Percentiles rank a stretch among this genome's conserved stretches.
phyloP scores from a whole-genome alignment of 768 basidiomycete genomes.

The Strobilomyces dryophilus region DNA sequence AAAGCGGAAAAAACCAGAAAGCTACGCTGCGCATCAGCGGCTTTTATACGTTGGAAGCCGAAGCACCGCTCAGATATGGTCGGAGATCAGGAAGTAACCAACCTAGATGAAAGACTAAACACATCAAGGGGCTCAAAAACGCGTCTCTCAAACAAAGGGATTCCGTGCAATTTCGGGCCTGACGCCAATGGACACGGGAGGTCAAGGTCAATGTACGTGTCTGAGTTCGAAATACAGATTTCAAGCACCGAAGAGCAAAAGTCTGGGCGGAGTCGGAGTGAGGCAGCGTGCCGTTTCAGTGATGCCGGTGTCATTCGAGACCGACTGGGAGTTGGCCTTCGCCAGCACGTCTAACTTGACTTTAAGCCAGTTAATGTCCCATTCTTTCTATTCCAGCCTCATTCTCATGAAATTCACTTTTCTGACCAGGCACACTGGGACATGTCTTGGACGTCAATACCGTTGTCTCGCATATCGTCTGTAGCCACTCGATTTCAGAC shows the following conservation, averaged over 20 bases:
- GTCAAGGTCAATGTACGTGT: too few relatives aligned
- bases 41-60: constrained; percentile 1
- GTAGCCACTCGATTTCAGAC: constrained; percentile 38
- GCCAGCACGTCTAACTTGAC: too few relatives aligned
- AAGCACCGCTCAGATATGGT: neutral
- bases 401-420: too few relatives aligned
- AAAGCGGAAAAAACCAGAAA: neutral
- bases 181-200: neutral
- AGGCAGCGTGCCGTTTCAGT: too few relatives aligned
- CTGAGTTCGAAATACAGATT: neutral
- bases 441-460: constrained; percentile 30
- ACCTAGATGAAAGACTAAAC: neutral
- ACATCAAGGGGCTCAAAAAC: neutral
- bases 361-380: too few relatives aligned
- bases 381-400: too few relatives aligned
- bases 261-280: neutral
- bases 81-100: neutral
- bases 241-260: neutral
- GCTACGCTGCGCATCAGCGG: neutral
- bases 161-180: neutral
- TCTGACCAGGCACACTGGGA: neutral
- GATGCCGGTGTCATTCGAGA: too few relatives aligned
- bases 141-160: neutral
- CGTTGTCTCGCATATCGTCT: constrained; percentile 23
- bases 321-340: too few relatives aligned